A percentile compares a stretch with the other conserved stretches of the same genome.
These are phyloP conservation scores for Blastocystis sp. DNA, from an alignment of 352 stramenopile genomes.

Conservation along the genomic window DNA sequence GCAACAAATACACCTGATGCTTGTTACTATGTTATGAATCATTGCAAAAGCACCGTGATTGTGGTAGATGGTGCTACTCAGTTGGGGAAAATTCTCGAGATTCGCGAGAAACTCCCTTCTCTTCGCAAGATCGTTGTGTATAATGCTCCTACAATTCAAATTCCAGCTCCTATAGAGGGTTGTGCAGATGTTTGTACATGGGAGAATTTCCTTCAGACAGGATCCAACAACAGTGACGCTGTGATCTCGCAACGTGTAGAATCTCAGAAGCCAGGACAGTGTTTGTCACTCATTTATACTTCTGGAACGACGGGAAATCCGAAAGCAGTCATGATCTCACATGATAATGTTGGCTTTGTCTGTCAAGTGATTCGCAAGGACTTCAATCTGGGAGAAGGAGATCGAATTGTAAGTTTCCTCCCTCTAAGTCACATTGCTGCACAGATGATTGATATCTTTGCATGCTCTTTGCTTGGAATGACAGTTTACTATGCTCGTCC, in stretches of 20 bases:
- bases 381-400: slow-evolving; percentile 70
- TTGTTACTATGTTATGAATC: slow-evolving; percentile 81
- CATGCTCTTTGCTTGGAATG: slow-evolving; percentile 71
- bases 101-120: slow-evolving; percentile 72
- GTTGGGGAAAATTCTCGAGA: slow-evolving; percentile 76
- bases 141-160: not conserved
- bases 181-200: slow-evolving; percentile 20
- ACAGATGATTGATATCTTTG: slow-evolving; percentile 82
- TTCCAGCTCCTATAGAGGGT: not conserved
- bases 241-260: slow-evolving; percentile 77
- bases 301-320: slow-evolving; percentile 84
- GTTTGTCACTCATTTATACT: slow-evolving; percentile 85
- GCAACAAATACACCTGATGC: slow-evolving; percentile 81
- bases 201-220: not conserved
- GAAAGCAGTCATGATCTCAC: slow-evolving; percentile 86
- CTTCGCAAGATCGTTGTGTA: slow-evolving; percentile 61
- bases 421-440: slow-evolving; percentile 84
- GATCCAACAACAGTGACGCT: slow-evolving; percentile 75
- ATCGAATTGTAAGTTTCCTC: slow-evolving; percentile 82
- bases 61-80: slow-evolving; percentile 80
- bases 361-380: slow-evolving; percentile 70
- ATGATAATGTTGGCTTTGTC: slow-evolving; percentile 82
- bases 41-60: slow-evolving; percentile 79
- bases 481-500: slow-evolving; percentile 82
- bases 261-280: slow-evolving; percentile 79